A percentile compares a stretch with the other conserved stretches of the same genome.
These are phyloP conservation scores for Moesziomyces parantarcticus DNA, from an alignment of 1,284 basidiomycete genomes.

Conservation along the genomic window DNA sequence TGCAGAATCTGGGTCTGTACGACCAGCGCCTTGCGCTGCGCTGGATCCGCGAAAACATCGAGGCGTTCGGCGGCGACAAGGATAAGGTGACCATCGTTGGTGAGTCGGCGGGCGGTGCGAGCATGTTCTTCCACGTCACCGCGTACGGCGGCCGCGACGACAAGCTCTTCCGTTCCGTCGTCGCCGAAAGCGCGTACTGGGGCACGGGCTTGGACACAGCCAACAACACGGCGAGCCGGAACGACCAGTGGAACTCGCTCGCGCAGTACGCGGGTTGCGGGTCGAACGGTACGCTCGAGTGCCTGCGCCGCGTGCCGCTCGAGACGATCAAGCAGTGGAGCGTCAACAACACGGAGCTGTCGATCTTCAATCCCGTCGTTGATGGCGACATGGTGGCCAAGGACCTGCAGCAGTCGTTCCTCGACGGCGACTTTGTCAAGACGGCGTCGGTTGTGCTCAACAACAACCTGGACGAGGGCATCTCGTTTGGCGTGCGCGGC, in stretches of 20 bases:
- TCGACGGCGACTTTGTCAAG: constrained; percentile 23
- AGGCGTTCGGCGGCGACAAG: constrained; percentile 46
- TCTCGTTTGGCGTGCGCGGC: constrained; percentile 32
- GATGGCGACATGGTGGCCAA: constrained; percentile 32
- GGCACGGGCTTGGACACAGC: constrained; percentile 10
- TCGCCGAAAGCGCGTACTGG: constrained; percentile 28
- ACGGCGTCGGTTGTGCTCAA: constrained; percentile 12
- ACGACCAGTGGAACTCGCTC: constrained; percentile 16
- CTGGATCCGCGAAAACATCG: constrained; percentile 52
- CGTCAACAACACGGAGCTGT: background rate
- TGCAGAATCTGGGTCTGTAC: constrained; percentile 33
- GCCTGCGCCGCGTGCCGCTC: constrained; percentile 22
- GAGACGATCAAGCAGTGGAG: constrained; percentile 35
- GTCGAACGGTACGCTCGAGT: constrained; percentile 12
- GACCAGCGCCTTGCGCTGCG: constrained; percentile 49
- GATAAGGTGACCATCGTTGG: constrained; percentile 39
- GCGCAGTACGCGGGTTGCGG: constrained; percentile 12
- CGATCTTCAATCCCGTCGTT: constrained; percentile 17
- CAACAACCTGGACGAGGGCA: constrained; percentile 32
- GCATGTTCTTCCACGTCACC: constrained; percentile 28
- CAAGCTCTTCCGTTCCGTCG: constrained; percentile 13
- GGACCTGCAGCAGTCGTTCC: constrained; percentile 32
- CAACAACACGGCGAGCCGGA: constrained; percentile 5
- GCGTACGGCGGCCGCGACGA: constrained; percentile 29
- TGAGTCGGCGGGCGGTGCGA: constrained; percentile 47